Conservation (phyloP, 495 filamentous ascomycete genomes). For the Tuber calosporum region DNA sequence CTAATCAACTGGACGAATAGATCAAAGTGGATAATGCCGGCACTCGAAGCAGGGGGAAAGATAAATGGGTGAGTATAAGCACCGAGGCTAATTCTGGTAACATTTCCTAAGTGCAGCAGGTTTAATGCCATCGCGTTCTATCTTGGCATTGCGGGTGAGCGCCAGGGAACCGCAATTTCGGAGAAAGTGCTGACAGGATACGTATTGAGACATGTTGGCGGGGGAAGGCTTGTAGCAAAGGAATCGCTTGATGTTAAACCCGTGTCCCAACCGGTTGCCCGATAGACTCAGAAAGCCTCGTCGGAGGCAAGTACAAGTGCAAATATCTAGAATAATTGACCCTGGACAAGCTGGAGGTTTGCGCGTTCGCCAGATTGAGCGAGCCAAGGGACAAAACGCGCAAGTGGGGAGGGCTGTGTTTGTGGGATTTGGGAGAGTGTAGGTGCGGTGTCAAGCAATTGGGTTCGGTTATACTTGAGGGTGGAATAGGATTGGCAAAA, state of each 20-base stretch:
- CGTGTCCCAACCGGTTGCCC: not conserved
- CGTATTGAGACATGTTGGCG: conserved; percentile 61
- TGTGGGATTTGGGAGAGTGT: not conserved
- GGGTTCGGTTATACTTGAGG: not conserved
- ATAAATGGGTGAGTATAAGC: conserved; percentile 55
- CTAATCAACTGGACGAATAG: conserved; percentile 95
- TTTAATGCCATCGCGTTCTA: conserved; percentile 98
- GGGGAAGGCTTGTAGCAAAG: conserved; percentile 56
- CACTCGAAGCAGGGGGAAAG: conserved; percentile 58
- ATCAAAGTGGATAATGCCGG: conserved; percentile 56
- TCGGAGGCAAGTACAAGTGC: not conserved
- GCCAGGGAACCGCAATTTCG: not conserved
- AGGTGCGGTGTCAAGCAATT: not conserved
- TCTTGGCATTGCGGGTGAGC: conserved; percentile 70
- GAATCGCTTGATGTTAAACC: not conserved
- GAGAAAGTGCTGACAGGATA: conserved; percentile 3
- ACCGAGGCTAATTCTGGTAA: not conserved
- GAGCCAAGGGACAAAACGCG: not conserved
- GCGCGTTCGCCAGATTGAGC: not conserved
- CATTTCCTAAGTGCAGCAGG: conserved; percentile 44
- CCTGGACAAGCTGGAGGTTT: not conserved
- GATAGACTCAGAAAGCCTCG: not conserved
- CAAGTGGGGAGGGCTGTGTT: conserved; percentile 2
- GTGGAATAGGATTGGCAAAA: not conserved
- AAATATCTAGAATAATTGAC: not conserved